Base-by-base conservation (phyloP, 2,329 filamentous ascomycete species). In the Hypoxylon sp. region DNA sequence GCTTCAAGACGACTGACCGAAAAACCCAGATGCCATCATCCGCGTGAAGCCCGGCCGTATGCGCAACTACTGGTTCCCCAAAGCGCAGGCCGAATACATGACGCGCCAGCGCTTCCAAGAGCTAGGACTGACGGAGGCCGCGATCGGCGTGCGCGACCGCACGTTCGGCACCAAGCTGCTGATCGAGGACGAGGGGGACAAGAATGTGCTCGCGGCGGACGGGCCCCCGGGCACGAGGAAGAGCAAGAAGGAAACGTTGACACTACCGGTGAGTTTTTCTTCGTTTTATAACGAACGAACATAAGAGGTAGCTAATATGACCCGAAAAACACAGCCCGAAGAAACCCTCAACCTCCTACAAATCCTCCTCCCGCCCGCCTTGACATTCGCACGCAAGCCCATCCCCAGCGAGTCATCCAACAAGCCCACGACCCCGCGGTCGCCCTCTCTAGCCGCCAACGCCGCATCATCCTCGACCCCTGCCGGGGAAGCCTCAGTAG, bases 351-450 rank as follows among this genome's bases (percentile, higher is more conserved):
- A 61, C 21, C 63, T 76, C 21, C 65, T 77, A 19, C 49, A 61
- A 13, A 57, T 62, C 17, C 60, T 72, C 38, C 59, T 76, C 44
- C 73, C 74, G 21, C 42, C 67, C 17, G 64, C 59, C 40, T 66
- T 76, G 21, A 66, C 67, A 49, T 76, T 76, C 64, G 40, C 62
- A 23, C 73, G 74, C 29, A 71, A 71, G 46, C 64, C 69, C 31
- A 72, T 71, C 59, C 57, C 63, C 5, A 23, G 55, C 12, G 56
- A 62, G 25, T 57, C 36, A 27, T 57, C 55, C 17, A 55, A 45
- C 17, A 47, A 21, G 42, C 41, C 46, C 9, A 44, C 30, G 6
- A 9, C 31, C 3, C 57, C 60, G 1, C 66, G 67, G 32, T 67
- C 66, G 15, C 66, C 67, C 3, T 59, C 61, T 7, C 59, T 66